A percentile compares a stretch with the other conserved stretches of the same genome.
Evolutionary conservation across 176 grass and related monocot genomes (phyloP).

Genomic region (Tillandsia fasciculata): DNA sequence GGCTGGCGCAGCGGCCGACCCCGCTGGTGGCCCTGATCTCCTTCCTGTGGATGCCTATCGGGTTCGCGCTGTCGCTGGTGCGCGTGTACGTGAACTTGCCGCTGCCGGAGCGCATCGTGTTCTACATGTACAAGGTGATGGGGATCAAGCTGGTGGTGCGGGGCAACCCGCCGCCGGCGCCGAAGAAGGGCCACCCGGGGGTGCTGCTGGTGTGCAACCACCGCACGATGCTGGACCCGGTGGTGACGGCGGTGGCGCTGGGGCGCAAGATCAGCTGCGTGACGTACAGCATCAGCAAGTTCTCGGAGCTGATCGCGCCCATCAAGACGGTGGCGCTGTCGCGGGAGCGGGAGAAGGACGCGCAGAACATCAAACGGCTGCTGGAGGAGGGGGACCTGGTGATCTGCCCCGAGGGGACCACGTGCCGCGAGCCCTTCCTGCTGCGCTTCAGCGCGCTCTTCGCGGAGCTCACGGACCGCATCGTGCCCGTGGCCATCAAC

Average conservation of each 20-base stretch:
- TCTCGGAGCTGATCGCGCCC: slow-evolving; percentile 93
- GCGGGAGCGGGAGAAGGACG: slow-evolving; percentile 73
- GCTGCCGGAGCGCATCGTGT: slow-evolving; percentile 79
- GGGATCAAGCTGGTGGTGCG: slow-evolving; percentile 84
- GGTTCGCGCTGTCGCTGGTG: slow-evolving; percentile 64
- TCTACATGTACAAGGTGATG: slow-evolving; percentile 88
- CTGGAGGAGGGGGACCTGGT: slow-evolving; percentile 91
- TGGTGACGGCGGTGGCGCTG: slow-evolving; percentile 66
- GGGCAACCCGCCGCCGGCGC: slow-evolving; percentile 58
- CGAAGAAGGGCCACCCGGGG: slow-evolving; percentile 67
- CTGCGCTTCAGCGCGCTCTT: slow-evolving; percentile 94
- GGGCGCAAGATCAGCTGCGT: slow-evolving; percentile 93
- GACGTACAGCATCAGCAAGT: slow-evolving; percentile 96
- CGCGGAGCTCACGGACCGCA: slow-evolving; percentile 93
- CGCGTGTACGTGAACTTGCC: slow-evolving; percentile 91
- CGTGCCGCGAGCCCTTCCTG: slow-evolving; percentile 86
- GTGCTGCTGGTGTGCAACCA: slow-evolving; percentile 97
- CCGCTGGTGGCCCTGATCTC: slow-evolving; percentile 74
- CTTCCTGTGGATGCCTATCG: slow-evolving; percentile 93
- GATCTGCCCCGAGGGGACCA: slow-evolving; percentile 94
- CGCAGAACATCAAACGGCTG: slow-evolving; percentile 67
- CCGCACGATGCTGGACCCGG: slow-evolving; percentile 78
- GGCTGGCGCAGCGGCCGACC: slow-evolving; percentile 64
- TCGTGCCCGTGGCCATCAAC: slow-evolving; percentile 85
- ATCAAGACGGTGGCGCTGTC: slow-evolving; percentile 79